Conservation (phyloP, 805 yeast species). For the Kurtzmaniella fragi region DNA sequence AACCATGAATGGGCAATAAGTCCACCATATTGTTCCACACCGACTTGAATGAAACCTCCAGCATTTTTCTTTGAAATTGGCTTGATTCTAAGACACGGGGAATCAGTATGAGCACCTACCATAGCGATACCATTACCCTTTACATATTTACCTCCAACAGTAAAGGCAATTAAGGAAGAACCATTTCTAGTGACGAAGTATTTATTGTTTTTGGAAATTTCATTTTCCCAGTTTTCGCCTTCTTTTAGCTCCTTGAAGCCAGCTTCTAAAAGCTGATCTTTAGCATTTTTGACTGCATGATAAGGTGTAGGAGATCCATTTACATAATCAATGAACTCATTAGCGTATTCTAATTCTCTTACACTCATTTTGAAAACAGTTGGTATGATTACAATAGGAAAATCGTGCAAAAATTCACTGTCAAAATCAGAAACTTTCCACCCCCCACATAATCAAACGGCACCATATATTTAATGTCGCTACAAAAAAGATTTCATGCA, state of each 20-base stretch:
- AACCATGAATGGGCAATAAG: conserved; percentile 97
- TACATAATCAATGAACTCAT: conserved; percentile 70
- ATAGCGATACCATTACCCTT: conserved; percentile 83
- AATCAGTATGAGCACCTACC: conserved; percentile 95
- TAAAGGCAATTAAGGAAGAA: conserved; percentile 84
- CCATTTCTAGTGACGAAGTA: conserved; percentile 88
- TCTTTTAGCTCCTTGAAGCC: conserved; percentile 77
- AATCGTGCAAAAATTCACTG: too few species aligned
- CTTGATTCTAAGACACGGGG: conserved; percentile 84
- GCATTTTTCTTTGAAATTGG: conserved; percentile 69
- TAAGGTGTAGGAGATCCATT: conserved; percentile 90
- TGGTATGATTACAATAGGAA: too few species aligned
- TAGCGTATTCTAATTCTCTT: conserved; percentile 32
- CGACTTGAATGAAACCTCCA: conserved; percentile 83
- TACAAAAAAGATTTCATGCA: too few species aligned
- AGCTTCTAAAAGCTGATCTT: conserved; percentile 45
- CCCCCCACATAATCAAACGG: too few species aligned
- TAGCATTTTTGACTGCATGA: conserved; percentile 76
- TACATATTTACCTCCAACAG: conserved; percentile 65
- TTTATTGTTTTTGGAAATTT: conserved; percentile 38
- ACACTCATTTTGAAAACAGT: too few species aligned
- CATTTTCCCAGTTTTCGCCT: conserved; percentile 53
- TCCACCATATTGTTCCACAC: conserved; percentile 94
- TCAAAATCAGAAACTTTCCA: too few species aligned
- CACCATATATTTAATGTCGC: too few species aligned